Evolutionary conservation across 1,139 yeast species (phyloP).

Genomic region (Hyphopichia khmerensis): DNA sequence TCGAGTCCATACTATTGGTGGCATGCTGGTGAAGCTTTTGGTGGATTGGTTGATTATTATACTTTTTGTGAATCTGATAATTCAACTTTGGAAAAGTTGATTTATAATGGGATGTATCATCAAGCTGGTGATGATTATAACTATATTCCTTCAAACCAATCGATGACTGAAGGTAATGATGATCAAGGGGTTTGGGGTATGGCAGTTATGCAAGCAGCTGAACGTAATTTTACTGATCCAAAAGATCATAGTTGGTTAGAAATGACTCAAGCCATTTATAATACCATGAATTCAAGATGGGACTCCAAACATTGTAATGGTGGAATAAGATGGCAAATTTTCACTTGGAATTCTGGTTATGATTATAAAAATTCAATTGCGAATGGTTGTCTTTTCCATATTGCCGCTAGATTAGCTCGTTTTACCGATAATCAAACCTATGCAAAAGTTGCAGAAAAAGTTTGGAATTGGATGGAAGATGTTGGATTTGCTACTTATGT

Average conservation of each 20-base stretch:
- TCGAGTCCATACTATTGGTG: constrained; percentile 67
- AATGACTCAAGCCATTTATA: constrained; percentile 72
- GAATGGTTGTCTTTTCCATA: constrained; percentile 73
- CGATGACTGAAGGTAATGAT: constrained; percentile 68
- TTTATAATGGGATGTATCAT: constrained; percentile 43
- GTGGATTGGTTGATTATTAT: constrained; percentile 56
- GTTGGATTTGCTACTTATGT: constrained; percentile 46
- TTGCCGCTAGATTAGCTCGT: constrained; percentile 76
- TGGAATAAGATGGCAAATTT: constrained; percentile 86
- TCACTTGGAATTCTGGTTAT: constrained; percentile 73
- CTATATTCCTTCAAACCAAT: constrained; percentile 59
- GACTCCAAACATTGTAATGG: constrained; percentile 64
- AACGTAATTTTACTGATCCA: constrained; percentile 56
- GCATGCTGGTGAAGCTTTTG: constrained; percentile 71
- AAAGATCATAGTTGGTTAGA: constrained; percentile 61
- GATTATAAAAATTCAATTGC: constrained; percentile 78
- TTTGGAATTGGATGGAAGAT: constrained; percentile 68
- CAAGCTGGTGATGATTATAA: constrained; percentile 56
- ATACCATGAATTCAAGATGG: constrained; percentile 78
- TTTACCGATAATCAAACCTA: constrained; percentile 66
- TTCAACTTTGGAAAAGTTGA: constrained; percentile 33
- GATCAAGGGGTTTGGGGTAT: constrained; percentile 75
- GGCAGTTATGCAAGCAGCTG: constrained; percentile 60
- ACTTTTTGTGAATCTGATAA: constrained; percentile 47
- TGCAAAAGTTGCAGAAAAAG: constrained; percentile 60